phyloP scores from a whole-genome alignment of 768 basidiomycete genomes.

The Leucocoprinus sp. region DNA sequence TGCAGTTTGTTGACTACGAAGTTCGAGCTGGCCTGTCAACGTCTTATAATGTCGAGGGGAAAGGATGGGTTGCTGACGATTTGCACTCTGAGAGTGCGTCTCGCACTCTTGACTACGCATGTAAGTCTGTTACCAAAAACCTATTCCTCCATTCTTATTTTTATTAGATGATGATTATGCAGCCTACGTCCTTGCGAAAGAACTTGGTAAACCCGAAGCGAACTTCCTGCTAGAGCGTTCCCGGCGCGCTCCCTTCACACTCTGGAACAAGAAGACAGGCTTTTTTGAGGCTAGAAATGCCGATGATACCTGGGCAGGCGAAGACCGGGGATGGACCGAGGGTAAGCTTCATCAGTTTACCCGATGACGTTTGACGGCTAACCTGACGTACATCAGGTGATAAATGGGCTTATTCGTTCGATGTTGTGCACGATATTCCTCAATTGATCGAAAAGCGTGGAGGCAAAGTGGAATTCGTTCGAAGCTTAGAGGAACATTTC shows the following conservation, averaged over 20 bases:
- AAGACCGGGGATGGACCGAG: conserved; percentile 71
- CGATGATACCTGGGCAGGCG: conserved; percentile 64
- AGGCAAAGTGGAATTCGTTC: conserved; percentile 56
- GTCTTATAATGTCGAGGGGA: conserved; percentile 42
- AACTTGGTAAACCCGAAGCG: conserved; percentile 37
- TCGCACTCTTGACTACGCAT: conserved; percentile 74
- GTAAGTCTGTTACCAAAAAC: conserved; percentile 27
- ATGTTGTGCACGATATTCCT: conserved; percentile 65
- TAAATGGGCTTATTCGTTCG: conserved; percentile 66
- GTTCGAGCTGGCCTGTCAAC: conserved; percentile 70
- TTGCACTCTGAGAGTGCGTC: conserved; percentile 75
- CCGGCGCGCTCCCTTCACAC: conserved; percentile 42
- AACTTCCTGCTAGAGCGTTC: conserved; percentile 46
- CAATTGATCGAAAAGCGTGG: conserved; percentile 56
- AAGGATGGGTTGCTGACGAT: conserved; percentile 75
- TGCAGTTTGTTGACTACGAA: conserved; percentile 67
- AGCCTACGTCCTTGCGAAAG: conserved; percentile 50
- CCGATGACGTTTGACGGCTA: too few species aligned
- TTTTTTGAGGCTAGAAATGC: conserved; percentile 77
- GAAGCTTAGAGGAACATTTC: conserved; percentile 55
- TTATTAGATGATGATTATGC: conserved; percentile 69
- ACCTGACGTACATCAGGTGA: too few species aligned
- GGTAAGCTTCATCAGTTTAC: too few species aligned
- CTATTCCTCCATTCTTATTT: too few species aligned
- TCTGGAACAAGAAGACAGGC: conserved; percentile 61